These are phyloP conservation scores for Chrysopogon serrulatus DNA, from an alignment of 176 grass and related monocot species.

Conservation along the genomic window DNA sequence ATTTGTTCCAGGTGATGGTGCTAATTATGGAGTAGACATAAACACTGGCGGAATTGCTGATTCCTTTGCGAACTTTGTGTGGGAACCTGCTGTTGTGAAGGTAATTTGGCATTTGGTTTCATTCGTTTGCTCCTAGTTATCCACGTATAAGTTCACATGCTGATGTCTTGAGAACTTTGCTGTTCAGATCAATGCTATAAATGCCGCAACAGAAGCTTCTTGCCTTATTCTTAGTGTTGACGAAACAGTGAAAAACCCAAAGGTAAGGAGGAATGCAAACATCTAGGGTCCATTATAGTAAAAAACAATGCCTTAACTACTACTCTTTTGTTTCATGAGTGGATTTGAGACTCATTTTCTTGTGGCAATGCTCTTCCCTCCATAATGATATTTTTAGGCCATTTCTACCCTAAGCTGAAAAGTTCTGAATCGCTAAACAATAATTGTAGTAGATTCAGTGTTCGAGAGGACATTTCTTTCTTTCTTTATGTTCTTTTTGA, in stretches of 20 bases:
- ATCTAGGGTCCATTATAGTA: neutral
- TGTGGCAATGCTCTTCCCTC: neutral
- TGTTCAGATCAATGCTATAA: conserved; percentile 97
- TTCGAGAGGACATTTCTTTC: neutral
- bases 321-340: neutral
- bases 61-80: conserved; percentile 96
- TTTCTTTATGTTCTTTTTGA: neutral
- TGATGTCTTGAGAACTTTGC: neutral
- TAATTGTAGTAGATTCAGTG: neutral
- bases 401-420: neutral
- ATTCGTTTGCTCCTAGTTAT: conserved; percentile 2
- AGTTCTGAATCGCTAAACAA: neutral
- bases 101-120: conserved; percentile 37
- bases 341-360: neutral
- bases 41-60: conserved; percentile 89
- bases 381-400: neutral
- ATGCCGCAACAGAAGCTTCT: conserved; percentile 76
- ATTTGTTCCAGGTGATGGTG: conserved; percentile 63
- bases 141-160: neutral
- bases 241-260: conserved; percentile 96
- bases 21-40: conserved; percentile 95
- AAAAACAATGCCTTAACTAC: neutral
- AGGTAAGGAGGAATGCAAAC: conserved; percentile 48
- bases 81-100: conserved; percentile 99
- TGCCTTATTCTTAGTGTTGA: conserved; percentile 95